Base-by-base conservation (phyloP, 2,329 filamentous ascomycete species). In the Colletotrichum melonis region DNA sequence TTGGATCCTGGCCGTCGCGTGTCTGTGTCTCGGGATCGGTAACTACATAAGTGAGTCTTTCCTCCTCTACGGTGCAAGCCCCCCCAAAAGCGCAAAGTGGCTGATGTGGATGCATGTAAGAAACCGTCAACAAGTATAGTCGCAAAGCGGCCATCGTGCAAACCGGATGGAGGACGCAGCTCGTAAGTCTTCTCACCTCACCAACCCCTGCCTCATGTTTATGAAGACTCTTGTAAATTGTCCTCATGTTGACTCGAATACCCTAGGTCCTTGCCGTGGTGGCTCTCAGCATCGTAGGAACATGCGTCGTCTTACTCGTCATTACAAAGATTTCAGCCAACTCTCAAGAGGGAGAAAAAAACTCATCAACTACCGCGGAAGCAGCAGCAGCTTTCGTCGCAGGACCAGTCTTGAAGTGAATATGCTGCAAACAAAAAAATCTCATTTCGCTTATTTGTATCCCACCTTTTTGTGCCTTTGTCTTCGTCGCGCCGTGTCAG, bases 111-210 rank as follows among this genome's bases (percentile, higher is more conserved):
- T 30, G 28, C 6, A 32, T 32, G 30, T 9, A 32, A 32, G 30
- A 32, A 32, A 32, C 30, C 30, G 85, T 98, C 28, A 93, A 93
- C 77, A 92, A 94, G 80, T 99, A 98, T 81, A 93, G 93, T 77
- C 88, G 89, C 52, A 91, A 92, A 76, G 88, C 89, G 30, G 97
- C 97, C 0, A 88, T 98, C 75, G 97, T 99, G 52, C 97, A 99
- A 85, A 93, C 92, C 35, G 97, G 97, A 1, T 97, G 94, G 93
- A 96, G 95, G 83, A 98, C 97, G 49, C 95, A 98, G 81, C 82
- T 92, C 55, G 93, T 97, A 79, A 75, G 86, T 81, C 38, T 42
- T 42, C 24, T 24, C 24, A 24, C 24, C 38, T 6, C 38, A 42
- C 38, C 28, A 3, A 28, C 28, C 38, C 38, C 38, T 16, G 11